Evolutionary conservation across 2,329 filamentous ascomycete species (phyloP), one percentile per base, ranked within the genome.

Genomic region (Aspergillus aculeatus): DNA sequence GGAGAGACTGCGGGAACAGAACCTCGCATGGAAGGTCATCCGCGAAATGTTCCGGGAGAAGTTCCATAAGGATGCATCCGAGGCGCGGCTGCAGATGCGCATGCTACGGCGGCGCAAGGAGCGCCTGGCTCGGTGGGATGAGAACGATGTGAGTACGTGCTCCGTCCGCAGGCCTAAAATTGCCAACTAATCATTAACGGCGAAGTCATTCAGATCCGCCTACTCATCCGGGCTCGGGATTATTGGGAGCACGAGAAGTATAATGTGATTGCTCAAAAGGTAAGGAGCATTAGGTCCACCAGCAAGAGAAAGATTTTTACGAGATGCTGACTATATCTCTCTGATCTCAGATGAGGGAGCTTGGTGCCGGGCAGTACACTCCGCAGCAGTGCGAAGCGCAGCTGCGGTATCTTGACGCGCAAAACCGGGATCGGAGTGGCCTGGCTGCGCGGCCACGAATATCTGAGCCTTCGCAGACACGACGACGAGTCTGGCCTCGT

Each of bases 111-210:
- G 75, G 48, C 71, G 73, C 49, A 73, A 75, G 56, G 69, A 74
- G 55, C 69, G 73, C 26, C 63, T 68, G 50, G 66, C 69, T 7
- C 70, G 69, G 47, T 78, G 77, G 76, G 74, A 76, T 58, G 73
- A 77, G 60, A 68, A 73, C 57, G 75, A 79, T 77, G 75, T 78
- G 75, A 77, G 76, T 78, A 77, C 68, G 77, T 77, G 69, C 64
- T 52, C 63, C 66, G 19, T 49, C 29, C 6, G 19, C 50, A 53
- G 23, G 12, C 35, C 51, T 47, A 21, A 44, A 38, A 31, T 55
- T 55, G 41, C 19, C 41, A 55, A 55, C 53, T 55, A 55, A 55
- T 44, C 38, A 19, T 55, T 68, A 60, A 65, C 52, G 35, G 56
- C 54, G 55, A 47, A 54, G 55, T 56, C 50, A 32, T 61, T 14